phyloP scores from a whole-genome alignment of 2,329 filamentous ascomycete genomes.

The Mycosphaerella sp. region DNA sequence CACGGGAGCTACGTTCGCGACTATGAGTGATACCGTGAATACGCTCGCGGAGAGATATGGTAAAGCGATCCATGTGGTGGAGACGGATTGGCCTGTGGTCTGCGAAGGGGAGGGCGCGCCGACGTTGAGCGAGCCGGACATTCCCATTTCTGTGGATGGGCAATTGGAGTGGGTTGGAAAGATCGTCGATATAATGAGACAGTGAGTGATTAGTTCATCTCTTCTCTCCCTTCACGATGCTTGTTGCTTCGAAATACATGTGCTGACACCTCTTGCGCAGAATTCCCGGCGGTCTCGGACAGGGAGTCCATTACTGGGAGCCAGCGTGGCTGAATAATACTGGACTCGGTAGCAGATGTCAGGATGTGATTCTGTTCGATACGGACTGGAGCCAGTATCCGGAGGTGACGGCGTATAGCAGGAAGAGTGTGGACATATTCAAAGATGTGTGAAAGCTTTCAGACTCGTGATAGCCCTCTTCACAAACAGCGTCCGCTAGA shows the following conservation, averaged over 20 bases:
- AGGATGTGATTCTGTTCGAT: slow-evolving; percentile 29
- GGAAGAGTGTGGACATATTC: slow-evolving; percentile 27
- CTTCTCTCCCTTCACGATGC: too few species aligned
- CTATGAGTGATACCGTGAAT: slow-evolving; percentile 26
- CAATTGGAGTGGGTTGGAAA: slow-evolving; percentile 30
- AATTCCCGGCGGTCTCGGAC: slow-evolving; percentile 29
- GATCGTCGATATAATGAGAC: slow-evolving; percentile 28
- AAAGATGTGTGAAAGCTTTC: slow-evolving; percentile 8
- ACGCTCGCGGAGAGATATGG: slow-evolving; percentile 28
- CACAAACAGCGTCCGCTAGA: too few species aligned
- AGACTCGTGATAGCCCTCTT: too few species aligned
- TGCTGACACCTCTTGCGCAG: slow-evolving; percentile 1
- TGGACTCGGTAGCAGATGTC: slow-evolving; percentile 28
- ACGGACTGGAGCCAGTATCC: slow-evolving; percentile 28
- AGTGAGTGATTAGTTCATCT: neutral
- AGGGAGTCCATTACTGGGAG: slow-evolving; percentile 33
- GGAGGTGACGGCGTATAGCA: slow-evolving; percentile 25
- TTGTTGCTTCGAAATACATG: neutral
- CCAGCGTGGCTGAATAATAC: slow-evolving; percentile 33
- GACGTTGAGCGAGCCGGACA: slow-evolving; percentile 30
- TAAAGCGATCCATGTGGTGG: slow-evolving; percentile 33
- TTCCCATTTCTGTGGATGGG: slow-evolving; percentile 25
- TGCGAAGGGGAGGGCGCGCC: slow-evolving; percentile 27
- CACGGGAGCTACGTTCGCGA: slow-evolving; percentile 28
- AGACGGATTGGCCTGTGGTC: slow-evolving; percentile 32